These are phyloP conservation scores for Fusarium aywerte DNA, from an alignment of 2,329 filamentous ascomycete genomes.

Conservation along the genomic window DNA sequence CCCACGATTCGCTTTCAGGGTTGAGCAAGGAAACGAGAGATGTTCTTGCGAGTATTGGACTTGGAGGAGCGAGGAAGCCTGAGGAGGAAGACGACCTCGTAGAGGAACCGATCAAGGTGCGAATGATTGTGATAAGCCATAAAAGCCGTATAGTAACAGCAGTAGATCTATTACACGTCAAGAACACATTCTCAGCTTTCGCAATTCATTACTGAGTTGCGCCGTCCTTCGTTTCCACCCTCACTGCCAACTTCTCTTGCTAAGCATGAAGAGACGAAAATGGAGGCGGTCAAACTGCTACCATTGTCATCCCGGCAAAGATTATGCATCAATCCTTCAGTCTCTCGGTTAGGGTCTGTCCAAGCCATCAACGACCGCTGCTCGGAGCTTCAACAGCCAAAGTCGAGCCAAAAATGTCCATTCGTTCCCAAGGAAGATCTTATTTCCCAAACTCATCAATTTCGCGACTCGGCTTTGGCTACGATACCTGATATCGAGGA, in stretches of 20 bases:
- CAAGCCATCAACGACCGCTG: constrained; percentile 95
- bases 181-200: constrained; percentile 91
- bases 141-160: constrained; percentile 47
- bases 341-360: constrained; percentile 74
- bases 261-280: constrained; percentile 41
- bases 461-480: constrained; percentile 85
- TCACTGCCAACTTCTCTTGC: constrained; percentile 65
- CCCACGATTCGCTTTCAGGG: constrained; percentile 59
- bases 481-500: constrained; percentile 95
- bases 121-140: constrained; percentile 14
- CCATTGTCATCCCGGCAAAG: constrained; percentile 88
- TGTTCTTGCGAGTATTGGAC: constrained; percentile 73
- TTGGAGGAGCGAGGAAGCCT: constrained; percentile 53
- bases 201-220: constrained; percentile 86
- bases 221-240: constrained; percentile 79
- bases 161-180: constrained; percentile 86
- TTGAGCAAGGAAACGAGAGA: constrained; percentile 80
- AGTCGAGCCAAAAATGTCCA: constrained; percentile 69
- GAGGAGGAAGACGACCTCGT: constrained; percentile 59
- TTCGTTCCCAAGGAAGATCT: constrained; percentile 84
- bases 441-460: constrained; percentile 76
- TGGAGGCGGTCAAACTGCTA: constrained; percentile 75
- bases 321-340: constrained; percentile 87
- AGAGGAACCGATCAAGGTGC: constrained; percentile 75
- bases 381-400: constrained; percentile 84